Evolutionary conservation across 1,284 basidiomycete genomes (phyloP).

Genomic region (Heterobasidion occidentale): DNA sequence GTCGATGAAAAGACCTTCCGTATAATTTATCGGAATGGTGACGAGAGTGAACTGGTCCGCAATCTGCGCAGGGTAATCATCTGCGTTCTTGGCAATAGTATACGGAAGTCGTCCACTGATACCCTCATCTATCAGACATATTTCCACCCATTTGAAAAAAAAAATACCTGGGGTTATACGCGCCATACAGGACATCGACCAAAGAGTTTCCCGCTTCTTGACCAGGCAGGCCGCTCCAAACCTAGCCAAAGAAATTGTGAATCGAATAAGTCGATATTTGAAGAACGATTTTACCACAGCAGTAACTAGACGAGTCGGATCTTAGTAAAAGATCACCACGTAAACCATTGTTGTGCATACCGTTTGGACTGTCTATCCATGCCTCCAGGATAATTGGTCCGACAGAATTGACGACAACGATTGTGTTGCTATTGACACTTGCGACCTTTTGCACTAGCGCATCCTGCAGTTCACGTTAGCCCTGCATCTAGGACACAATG

Average conservation of each 20-base stretch:
- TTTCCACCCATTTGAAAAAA: slow-evolving; percentile 12
- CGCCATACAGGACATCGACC: slow-evolving; percentile 53
- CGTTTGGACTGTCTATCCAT: slow-evolving; percentile 58
- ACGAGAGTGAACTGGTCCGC: slow-evolving; percentile 21
- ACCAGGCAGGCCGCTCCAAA: slow-evolving; percentile 62
- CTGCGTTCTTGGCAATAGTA: slow-evolving; percentile 50
- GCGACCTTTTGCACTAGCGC: slow-evolving; percentile 45
- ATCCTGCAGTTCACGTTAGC: slow-evolving; percentile 28
- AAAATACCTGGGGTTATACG: slow-evolving; percentile 59
- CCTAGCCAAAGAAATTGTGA: slow-evolving; percentile 15
- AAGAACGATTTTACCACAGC: slow-evolving; percentile 30
- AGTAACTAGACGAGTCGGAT: slow-evolving; percentile 28
- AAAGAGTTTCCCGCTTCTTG: slow-evolving; percentile 65
- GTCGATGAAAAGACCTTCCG: slow-evolving; percentile 54
- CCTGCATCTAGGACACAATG: not conserved
- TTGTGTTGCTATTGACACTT: slow-evolving; percentile 52
- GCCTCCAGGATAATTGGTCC: slow-evolving; percentile 60
- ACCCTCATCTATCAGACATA: slow-evolving; percentile 5
- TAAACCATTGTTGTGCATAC: slow-evolving; percentile 7
- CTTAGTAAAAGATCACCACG: slow-evolving; percentile 7
- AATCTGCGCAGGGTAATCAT: slow-evolving; percentile 48
- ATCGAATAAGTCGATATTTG: not conserved
- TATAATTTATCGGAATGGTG: slow-evolving; percentile 34
- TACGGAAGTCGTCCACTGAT: slow-evolving; percentile 38
- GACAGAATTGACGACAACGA: slow-evolving; percentile 70